Conservation (phyloP, 2,329 filamentous ascomycete species). For the Phoma sp. region DNA sequence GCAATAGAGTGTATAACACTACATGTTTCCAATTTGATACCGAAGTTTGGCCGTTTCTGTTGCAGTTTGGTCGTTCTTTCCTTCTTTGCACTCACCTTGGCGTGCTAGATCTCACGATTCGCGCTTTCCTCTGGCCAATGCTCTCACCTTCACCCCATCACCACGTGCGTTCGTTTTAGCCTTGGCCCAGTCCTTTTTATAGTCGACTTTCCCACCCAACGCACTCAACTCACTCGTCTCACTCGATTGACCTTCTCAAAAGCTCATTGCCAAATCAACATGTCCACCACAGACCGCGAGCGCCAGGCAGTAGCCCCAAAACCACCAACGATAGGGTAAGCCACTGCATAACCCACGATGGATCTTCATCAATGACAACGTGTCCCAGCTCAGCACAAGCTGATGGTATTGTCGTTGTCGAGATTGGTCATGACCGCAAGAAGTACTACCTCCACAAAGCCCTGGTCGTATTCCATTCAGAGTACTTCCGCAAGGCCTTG, state of each 20-base stretch:
- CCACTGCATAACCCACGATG: background rate
- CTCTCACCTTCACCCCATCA: background rate
- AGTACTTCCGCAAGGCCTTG: constrained; percentile 18
- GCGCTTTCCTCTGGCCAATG: background rate
- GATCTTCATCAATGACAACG: background rate
- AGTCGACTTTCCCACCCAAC: background rate
- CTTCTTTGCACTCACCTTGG: background rate
- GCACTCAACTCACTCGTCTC: background rate
- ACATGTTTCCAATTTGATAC: constrained; percentile 29
- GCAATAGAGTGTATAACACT: constrained; percentile 51
- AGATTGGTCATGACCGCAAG: constrained; percentile 8
- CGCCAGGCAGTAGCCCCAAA: background rate
- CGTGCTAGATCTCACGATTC: background rate
- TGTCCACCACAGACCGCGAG: background rate
- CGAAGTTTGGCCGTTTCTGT: constrained; percentile 9
- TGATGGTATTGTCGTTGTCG: background rate
- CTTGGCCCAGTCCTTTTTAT: background rate
- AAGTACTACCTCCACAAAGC: constrained; percentile 15
- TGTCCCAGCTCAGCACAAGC: background rate
- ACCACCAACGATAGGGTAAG: background rate
- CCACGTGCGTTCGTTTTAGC: background rate
- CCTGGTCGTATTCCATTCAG: constrained; percentile 12
- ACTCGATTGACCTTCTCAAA: background rate
- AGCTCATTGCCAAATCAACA: background rate
- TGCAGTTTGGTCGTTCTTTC: background rate